Evolutionary conservation across 2,329 filamentous ascomycete genomes (phyloP), one percentile per base, ranked within the genome.

Genomic region (Raffaelea arxii): DNA sequence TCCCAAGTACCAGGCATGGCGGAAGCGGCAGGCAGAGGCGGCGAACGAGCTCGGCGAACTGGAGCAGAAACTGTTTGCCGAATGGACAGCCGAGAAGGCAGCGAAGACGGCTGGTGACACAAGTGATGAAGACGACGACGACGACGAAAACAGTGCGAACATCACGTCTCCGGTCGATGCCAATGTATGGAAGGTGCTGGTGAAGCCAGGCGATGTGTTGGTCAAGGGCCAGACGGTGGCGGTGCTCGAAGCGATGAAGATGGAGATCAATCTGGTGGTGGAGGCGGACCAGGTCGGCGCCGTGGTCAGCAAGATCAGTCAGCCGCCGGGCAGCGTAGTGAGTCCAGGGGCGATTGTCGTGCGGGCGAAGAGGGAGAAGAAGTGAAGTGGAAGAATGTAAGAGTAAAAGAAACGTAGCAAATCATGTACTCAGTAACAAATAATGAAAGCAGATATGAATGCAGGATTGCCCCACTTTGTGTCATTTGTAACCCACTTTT

Each of bases 201-300:
- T 69, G 4, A 64, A 74, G 22, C 55, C 66, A 0, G 46, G 46
- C 10, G 21, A 40, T 62, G 32, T 40, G 25, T 25, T 71, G 1
- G 59, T 65, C 1, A 68, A 16, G 12, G 32, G 5, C 12, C 40
- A 43, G 32, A 47, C 45, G 1, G 35, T 71, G 1, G 59, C 65
- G 2, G 68, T 77, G 3, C 59, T 77, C 3, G 74, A 78, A 47
- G 73, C 74, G 1, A 78, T 78, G 74, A 77, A 78, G 56, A 67
- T 77, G 62, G 75, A 77, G 52, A 72, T 77, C 48, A 62, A 64
- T n/a, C 14, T 47, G 12, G n/a, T 37, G 7, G 25, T 25, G 12
- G 25, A 22, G 10, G 11, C 19, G 9, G 16, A 19, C 14, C 37
- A 41, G 21, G 27, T 14, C 11, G 44, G 44, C 19, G 38, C 38